Base-by-base conservation (phyloP, 208 protist genomes). In the Crithidia bombi region DNA sequence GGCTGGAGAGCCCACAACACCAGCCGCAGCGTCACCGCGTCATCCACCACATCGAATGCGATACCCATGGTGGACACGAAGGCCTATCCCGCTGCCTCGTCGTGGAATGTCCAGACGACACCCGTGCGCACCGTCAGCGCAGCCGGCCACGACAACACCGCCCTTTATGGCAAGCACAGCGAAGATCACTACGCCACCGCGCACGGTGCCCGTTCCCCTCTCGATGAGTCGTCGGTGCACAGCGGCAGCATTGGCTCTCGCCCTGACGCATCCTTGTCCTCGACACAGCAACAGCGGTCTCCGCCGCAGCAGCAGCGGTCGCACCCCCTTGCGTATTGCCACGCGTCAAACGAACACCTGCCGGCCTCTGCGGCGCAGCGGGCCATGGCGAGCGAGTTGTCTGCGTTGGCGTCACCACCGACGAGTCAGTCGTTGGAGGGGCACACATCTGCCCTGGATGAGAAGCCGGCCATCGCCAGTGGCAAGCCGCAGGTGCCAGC, bases 331-430 rank as follows among this genome's bases (percentile, higher is more conserved):
- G 54, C 19, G 10, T 44, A 35, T 32, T 38, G 33, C 35, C 44
- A 11, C 15, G 71, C 47, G 58, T 44, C 58, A 5, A 71, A 78
- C 33, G 85, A 91, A 46, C 79, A 84, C 25, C 33, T 86, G 26
- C 85, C 79, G 4, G 79, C 85, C 23, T 74, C 79, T 1, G 82
- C 73, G 5, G 63, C 64, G 28, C 69, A 68, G 41, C 73, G 79
- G 11, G 62, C 46, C n/a, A 11, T 25, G 36, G 23, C 67, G 47
- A 49, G 33, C 36, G 44, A 39, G 39, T n/a, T 35, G 11, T 56
- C 62, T 1, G 62, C 47, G 62, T 33, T 26, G 17, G 47, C 1
- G 28, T 63, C 52, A 44, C 11, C 61, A 21, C 50, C 21, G 28
- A 33, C 50, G 19, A 55, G n/a, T 28, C 6, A 23, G 3, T 25